phyloP scores from a whole-genome alignment of 768 basidiomycete genomes.

The Lactifluus pinguis region DNA sequence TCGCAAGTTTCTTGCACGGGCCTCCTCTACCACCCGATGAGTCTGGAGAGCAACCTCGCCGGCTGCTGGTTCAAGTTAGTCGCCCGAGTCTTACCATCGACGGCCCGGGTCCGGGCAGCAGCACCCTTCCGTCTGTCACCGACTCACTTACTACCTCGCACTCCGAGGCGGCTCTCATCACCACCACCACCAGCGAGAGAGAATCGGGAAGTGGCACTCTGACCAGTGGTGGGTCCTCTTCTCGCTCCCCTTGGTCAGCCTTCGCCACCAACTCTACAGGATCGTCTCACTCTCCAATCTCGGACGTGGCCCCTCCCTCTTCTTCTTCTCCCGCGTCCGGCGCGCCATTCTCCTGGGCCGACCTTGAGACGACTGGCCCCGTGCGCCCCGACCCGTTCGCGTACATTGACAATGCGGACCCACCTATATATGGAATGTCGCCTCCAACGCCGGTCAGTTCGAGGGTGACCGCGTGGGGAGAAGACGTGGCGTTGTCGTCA shows the following conservation, averaged over 20 bases:
- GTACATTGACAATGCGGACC: constrained; percentile 14
- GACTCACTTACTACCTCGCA: neutral
- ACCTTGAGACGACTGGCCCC: neutral
- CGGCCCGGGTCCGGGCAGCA: neutral
- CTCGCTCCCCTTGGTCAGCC: constrained; percentile 8
- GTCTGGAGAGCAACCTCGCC: constrained; percentile 23
- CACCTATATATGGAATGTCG: neutral
- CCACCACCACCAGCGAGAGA: neutral
- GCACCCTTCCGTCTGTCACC: neutral
- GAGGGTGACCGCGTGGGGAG: neutral
- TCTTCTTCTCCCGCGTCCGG: neutral
- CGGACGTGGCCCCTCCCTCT: no score
- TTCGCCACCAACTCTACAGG: constrained; percentile 11
- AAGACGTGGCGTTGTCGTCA: constrained; percentile 2
- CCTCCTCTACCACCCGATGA: constrained; percentile 24
- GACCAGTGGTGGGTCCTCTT: neutral
- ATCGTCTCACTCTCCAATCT: neutral
- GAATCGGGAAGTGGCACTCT: neutral
- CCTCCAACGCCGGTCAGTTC: neutral
- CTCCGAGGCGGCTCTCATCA: neutral
- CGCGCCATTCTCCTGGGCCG: neutral
- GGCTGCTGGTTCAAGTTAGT: constrained; percentile 19
- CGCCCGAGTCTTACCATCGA: constrained; percentile 17
- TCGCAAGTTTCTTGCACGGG: constrained; percentile 43
- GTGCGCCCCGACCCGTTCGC: constrained; percentile 23